Conservation (phyloP, 2,329 filamentous ascomycete genomes). For the Sphaerulina vaccinii region DNA sequence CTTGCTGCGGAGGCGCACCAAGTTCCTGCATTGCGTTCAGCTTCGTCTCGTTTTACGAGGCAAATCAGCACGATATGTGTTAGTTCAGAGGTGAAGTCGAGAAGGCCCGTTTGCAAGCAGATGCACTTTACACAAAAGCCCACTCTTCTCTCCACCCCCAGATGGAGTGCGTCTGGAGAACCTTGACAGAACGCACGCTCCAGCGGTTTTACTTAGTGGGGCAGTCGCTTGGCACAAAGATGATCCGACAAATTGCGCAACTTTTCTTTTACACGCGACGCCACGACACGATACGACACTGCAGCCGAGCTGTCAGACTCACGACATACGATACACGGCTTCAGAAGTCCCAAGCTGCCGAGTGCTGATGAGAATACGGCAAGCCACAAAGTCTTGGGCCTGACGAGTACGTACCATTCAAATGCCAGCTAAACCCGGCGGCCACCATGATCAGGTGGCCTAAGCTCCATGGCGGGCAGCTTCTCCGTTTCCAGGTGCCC, state of each 20-base stretch:
- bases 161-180: not conserved
- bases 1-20: slow-evolving; percentile 3
- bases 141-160: not conserved
- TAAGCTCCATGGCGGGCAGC: slow-evolving; percentile 14
- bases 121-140: not conserved
- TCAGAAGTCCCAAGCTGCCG: too few relatives aligned
- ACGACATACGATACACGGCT: too few relatives aligned
- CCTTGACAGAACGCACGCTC: not conserved
- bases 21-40: slow-evolving; percentile 2
- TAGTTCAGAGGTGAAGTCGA: not conserved
- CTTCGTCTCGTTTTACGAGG: too few relatives aligned
- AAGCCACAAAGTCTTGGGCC: too few relatives aligned
- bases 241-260: too few relatives aligned
- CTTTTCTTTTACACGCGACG: too few relatives aligned
- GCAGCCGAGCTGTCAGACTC: too few relatives aligned
- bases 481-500: slow-evolving; percentile 7
- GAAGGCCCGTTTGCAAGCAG: too few relatives aligned
- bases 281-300: too few relatives aligned
- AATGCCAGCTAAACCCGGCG: not conserved
- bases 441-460: slow-evolving; percentile 5
- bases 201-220: not conserved
- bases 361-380: too few relatives aligned
- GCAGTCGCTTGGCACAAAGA: not conserved
- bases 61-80: too few relatives aligned
- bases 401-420: too few relatives aligned